Base-by-base conservation (phyloP, 176 grass and related monocot species). In the Aechmea fasciata region DNA sequence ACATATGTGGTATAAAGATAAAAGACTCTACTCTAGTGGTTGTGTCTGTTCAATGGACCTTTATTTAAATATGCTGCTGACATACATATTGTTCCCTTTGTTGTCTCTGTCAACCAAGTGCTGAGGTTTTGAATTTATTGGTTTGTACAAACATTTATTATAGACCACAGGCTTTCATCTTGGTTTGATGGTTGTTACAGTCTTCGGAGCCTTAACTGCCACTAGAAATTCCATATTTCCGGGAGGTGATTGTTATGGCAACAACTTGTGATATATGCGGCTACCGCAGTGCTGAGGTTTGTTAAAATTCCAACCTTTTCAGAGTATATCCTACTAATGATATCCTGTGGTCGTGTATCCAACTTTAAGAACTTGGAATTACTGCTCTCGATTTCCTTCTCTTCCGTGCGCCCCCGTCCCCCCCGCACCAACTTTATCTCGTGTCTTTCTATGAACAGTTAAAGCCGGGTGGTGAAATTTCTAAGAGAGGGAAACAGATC, bases 191-290 rank as follows among this genome's bases (percentile, higher is more conserved):
- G 25, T 26, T 26, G 25, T 26, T 26, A 26, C 25, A 1, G 25
- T 26, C 25, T 19, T 53, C 3, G 25, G n/a, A 29, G 52, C 52
- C 52, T 57, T 57, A 15, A 57, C 52, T 1, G 13, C 52, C 12
- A 41, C 52, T 72, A 96, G 92, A 96, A 84, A 96, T 96, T 73
- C 92, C 92, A 75, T 96, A 96, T 76, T 96, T 96, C 55, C 75
- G 79, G 26, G 86, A 96, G 41, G 92, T 96, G 63, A 91, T 96
- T 83, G 76, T 96, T 63, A 96, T 96, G 88, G 88, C 92, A 47
- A 83, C 83, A 76, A 77, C 81, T 51, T 96, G 88, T 68, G 92
- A 96, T 82, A 19, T 69, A 13, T 96, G 88, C 67, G 92, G 92
- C 62, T 96, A 96, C 55, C 86, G 92, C 74, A 96, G 83, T 65